Evolutionary conservation across 768 basidiomycete species (phyloP).

Genomic region (Gautieria morchelliformis): DNA sequence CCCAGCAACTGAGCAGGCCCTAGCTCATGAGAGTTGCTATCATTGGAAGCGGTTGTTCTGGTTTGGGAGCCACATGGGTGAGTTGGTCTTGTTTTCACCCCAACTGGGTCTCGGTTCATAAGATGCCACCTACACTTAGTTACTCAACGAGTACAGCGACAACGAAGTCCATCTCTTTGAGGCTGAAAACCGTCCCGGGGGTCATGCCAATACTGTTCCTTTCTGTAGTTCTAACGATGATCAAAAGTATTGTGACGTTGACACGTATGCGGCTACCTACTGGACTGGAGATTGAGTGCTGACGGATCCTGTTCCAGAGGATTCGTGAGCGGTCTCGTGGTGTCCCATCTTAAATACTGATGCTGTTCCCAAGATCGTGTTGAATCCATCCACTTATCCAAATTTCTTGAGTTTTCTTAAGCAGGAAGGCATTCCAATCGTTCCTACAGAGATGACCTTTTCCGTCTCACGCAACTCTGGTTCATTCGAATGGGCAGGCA

Average conservation of each 20-base stretch:
- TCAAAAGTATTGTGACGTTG: slow-evolving; percentile 41
- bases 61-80: slow-evolving; percentile 71
- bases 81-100: slow-evolving; percentile 11
- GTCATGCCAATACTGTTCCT: slow-evolving; percentile 67
- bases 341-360: neutral
- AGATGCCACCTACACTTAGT: slow-evolving; percentile 23
- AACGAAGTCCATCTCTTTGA: slow-evolving; percentile 73
- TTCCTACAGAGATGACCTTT: slow-evolving; percentile 70
- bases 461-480: slow-evolving; percentile 64
- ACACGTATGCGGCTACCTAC: slow-evolving; percentile 43
- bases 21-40: slow-evolving; percentile 53
- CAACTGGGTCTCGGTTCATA: neutral
- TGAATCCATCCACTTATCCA: slow-evolving; percentile 69
- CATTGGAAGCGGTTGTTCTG: slow-evolving; percentile 70
- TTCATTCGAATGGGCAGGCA: slow-evolving; percentile 69
- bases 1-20: too few species aligned
- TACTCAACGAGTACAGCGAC: slow-evolving; percentile 63
- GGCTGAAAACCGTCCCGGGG: slow-evolving; percentile 54
- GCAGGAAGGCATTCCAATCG: slow-evolving; percentile 34
- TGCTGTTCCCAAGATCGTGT: slow-evolving; percentile 45
- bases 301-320: slow-evolving; percentile 28
- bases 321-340: slow-evolving; percentile 33
- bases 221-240: slow-evolving; percentile 30
- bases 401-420: slow-evolving; percentile 67
- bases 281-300: neutral